Percentiles rank a stretch among this genome's conserved stretches.
Evolutionary conservation across 73 alveolate species (phyloP).

Genomic region (Paramecium primaurelia): DNA sequence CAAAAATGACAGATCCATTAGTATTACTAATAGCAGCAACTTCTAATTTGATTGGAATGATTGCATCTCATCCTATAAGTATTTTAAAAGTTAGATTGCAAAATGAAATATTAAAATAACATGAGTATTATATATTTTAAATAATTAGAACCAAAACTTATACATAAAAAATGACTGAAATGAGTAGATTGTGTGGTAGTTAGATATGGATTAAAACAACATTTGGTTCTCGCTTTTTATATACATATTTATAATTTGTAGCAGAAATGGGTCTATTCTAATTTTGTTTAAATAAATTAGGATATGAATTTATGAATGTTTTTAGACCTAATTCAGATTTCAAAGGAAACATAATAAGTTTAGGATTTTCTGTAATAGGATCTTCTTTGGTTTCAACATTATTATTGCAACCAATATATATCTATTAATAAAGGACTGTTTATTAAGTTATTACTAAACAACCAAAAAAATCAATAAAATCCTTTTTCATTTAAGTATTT

Average conservation of each 20-base stretch:
- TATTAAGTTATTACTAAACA: background rate
- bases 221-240: background rate
- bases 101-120: background rate
- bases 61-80: background rate
- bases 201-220: background rate
- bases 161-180: background rate
- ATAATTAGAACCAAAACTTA: background rate
- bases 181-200: background rate
- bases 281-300: background rate
- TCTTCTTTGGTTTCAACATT: background rate
- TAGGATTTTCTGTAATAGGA: background rate
- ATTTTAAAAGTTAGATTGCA: background rate
- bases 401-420: background rate
- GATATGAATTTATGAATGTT: constrained; percentile 21
- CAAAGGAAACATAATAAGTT: background rate
- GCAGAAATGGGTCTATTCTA: background rate
- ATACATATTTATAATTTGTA: background rate
- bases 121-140: background rate
- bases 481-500: background rate
- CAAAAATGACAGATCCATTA: background rate
- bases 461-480: background rate
- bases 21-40: background rate
- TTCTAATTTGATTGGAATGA: background rate
- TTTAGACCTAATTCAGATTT: background rate
- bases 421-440: background rate